Conservation (phyloP, 1,284 basidiomycete genomes). For the Trichosporon coremiiforme region DNA sequence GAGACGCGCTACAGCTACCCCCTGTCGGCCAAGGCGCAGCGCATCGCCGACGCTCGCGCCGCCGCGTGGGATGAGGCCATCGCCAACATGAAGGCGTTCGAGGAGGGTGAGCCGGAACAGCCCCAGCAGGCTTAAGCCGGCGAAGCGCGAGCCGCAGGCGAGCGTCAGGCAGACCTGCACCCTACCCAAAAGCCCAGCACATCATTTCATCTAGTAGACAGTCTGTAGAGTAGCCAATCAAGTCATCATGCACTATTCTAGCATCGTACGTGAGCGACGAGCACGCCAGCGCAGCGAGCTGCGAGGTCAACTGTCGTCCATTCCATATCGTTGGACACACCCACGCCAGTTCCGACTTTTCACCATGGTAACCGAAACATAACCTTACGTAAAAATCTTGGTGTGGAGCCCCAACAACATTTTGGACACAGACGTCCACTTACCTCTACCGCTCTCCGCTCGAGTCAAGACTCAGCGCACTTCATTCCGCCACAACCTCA, state of each 20-base stretch:
- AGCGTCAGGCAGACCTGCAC: background rate
- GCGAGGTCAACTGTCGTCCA: too few species aligned
- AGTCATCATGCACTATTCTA: conserved; percentile 19
- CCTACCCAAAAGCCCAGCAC: background rate
- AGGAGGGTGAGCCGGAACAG: background rate
- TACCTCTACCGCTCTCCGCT: background rate
- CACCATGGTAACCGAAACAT: background rate
- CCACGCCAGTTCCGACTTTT: background rate
- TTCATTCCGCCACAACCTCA: conserved; percentile 59
- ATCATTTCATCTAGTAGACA: conserved; percentile 7
- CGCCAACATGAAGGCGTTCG: conserved; percentile 34
- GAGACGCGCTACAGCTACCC: conserved; percentile 49
- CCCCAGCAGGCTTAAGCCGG: conserved; percentile 2
- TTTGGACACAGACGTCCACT: background rate
- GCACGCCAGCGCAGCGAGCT: too few species aligned
- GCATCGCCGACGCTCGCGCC: conserved; percentile 36
- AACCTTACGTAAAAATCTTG: background rate
- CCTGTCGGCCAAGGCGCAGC: conserved; percentile 38
- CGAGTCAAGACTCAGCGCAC: background rate
- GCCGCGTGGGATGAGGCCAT: conserved; percentile 40
- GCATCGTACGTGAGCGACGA: background rate
- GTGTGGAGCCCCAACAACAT: conserved; percentile 12
- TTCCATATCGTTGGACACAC: too few species aligned
- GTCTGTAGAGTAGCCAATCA: conserved; percentile 14
- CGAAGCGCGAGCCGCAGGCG: background rate